Base-by-base conservation (phyloP, 2,329 filamentous ascomycete genomes). In the Calcarisporium arbuscula region DNA sequence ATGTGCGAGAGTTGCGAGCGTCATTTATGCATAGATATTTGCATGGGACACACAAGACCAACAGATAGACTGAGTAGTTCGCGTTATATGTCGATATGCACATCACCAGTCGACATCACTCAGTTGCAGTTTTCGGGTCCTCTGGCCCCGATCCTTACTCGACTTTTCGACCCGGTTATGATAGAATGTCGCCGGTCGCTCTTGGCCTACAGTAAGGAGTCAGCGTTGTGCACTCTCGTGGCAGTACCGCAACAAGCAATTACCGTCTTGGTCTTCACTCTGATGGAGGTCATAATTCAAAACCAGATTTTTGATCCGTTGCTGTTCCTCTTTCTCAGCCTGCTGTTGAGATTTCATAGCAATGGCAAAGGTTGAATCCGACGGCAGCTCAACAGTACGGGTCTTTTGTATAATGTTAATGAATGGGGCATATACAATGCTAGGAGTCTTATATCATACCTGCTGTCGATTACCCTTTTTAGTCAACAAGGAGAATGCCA, bases 291-390 rank as follows among this genome's bases (percentile, higher is more conserved):
- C 92, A 55, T 95, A 94, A 61, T 95, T 96, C 48, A 98, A 70
- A 35, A 98, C 92, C 29, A 98, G 72, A 52, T 87, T 95, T 68
- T 98, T 98, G 76, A 98, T 98, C 43, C 92, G 85, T 59, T 95
- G 88, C 59, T 98, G 90, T 59, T 98, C 94, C 55, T 95, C 92
- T 34, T 84, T 82, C 57, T 96, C 90, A 4, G 88, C 90, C 61
- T 94, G 85, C 56, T 95, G 89, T 64, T 96, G 89, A 41, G 77
- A 88, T 57, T 87, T 92, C 88, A 98, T 92, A 28, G 92, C 92
- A 45, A 96, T 76, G 6, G 92, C 92, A 62, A 98, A 95, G 32
- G 80, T 89, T 1, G 92, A 96, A 57, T 98, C 85, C 3, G 90
- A 81, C 8, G 85, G 85, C 30, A 96, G 68, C 51, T 92, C 88